phyloP scores from a whole-genome alignment of 306 rosid species.

The Vicia villosa region DNA sequence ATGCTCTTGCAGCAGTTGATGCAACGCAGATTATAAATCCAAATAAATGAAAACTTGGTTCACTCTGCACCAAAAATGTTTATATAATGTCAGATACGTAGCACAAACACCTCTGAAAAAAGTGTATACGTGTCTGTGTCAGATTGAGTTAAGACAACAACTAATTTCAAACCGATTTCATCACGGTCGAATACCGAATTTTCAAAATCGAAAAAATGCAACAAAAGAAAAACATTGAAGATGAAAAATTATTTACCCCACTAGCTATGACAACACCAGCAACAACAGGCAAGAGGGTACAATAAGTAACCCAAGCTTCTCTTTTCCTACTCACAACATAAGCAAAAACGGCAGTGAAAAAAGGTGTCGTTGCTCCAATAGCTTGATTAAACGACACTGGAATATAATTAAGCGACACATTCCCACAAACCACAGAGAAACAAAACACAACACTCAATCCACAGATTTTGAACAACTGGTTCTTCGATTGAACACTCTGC shows the following conservation, averaged over 20 bases:
- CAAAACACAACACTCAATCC: conserved; percentile 42
- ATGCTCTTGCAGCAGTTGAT: conserved; percentile 52
- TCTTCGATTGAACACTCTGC: conserved; percentile 40
- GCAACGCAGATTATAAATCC: conserved; percentile 49
- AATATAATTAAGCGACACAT: conserved; percentile 43
- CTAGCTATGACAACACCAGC: conserved; percentile 47
- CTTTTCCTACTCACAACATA: conserved; percentile 32
- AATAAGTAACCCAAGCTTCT: conserved; percentile 53
- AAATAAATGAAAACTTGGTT: conserved; percentile 53
- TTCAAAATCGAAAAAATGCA: no score
- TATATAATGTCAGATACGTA: no score
- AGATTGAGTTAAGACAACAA: no score
- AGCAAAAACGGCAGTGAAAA: conserved; percentile 52
- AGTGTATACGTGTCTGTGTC: no score
- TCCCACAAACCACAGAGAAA: conserved; percentile 54
- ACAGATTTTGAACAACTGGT: conserved; percentile 36
- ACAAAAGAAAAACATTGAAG: not conserved
- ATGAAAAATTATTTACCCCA: conserved; percentile 33
- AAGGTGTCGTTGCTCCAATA: conserved; percentile 48
- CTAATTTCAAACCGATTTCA: no score
- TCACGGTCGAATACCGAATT: no score
- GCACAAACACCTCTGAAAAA: no score
- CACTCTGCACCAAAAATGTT: conserved; percentile 40
- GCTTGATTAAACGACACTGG: conserved; percentile 56
- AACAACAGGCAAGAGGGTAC: conserved; percentile 50